Conservation (phyloP, 2,329 filamentous ascomycete genomes). For the Exophiala sp. region DNA sequence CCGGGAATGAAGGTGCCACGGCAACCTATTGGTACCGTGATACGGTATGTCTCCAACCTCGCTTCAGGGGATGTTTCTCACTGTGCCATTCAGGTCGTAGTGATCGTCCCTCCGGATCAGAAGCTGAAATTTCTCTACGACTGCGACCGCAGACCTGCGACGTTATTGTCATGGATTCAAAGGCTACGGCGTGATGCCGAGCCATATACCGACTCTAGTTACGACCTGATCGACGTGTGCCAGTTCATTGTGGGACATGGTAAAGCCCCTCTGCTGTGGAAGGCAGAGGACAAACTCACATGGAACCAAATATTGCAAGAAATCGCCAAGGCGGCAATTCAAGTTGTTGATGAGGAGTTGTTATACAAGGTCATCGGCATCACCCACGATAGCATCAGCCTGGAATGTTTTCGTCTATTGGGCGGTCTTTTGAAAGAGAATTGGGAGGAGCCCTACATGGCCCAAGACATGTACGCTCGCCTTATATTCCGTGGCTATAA, state of each 20-base stretch:
- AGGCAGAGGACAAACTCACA: too few relatives aligned
- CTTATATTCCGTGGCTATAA: background rate
- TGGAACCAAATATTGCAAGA: background rate
- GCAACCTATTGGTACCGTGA: slow-evolving; percentile 29
- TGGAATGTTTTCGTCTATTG: background rate
- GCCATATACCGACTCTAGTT: too few relatives aligned
- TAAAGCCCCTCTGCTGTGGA: too few relatives aligned
- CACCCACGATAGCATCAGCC: background rate
- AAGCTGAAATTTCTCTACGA: background rate
- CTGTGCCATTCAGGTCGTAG: background rate
- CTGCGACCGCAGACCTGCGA: background rate
- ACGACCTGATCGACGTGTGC: too few relatives aligned
- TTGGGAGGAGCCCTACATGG: background rate
- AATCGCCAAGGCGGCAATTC: background rate
- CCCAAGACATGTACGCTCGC: background rate
- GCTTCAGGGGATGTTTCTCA: too few relatives aligned
- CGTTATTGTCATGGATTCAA: background rate
- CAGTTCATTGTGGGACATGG: too few relatives aligned
- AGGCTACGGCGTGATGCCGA: background rate
- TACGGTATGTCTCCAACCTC: slow-evolving; percentile 22
- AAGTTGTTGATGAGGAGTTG: background rate
- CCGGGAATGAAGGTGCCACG: slow-evolving; percentile 29
- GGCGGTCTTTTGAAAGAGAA: background rate
- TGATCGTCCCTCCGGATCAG: background rate
- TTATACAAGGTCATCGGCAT: background rate